Evolutionary conservation across 116 monocot species (phyloP), one percentile per base, ranked within the genome.

Genomic region (Zostera marina): DNA sequence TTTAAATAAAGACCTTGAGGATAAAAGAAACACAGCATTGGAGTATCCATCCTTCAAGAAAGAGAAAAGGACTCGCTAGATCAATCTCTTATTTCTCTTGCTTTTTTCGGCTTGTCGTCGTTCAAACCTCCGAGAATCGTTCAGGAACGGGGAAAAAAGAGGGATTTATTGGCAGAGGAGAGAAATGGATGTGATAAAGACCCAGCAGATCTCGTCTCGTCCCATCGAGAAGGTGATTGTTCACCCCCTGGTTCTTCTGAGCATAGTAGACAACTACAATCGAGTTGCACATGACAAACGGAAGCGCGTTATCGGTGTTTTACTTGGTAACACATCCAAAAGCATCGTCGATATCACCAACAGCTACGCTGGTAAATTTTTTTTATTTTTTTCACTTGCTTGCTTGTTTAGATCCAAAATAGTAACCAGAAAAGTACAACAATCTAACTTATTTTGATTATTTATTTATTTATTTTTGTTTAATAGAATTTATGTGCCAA

Each of bases 231-330:
- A 78, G 73, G 88, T 88, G 52, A 61, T 88, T 42, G 94, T 96
- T 26, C 88, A 96, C 59, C 94, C 94, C 3, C 79, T 96, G 0
- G 94, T 96, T 4, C 82, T 96, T 8, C 79, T 96, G 49, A 88
- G 88, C 81, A 88, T 96, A 74, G 94, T 96, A 70, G 94, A 96
- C 71, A 72, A 96, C 77, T 96, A 96, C 82, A 96, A 96, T 66
- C 74, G 94, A 52, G 85, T 88, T 22, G 94, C 88, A 40, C 79
- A 80, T 7, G 94, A 88, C 79, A 75, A 80, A 41, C 79, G 85
- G 63, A 96, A 88, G 85, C 88, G 88, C 23, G 88, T 96, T 71
- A 64, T 96, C 53, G 94, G 94, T 52, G 85, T 88, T 38, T 88
- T 96, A 63, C 94, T 96, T 41, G 88, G 88, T 14, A 71, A 71